Evolutionary conservation across 768 basidiomycete species (phyloP), one percentile per base, ranked within the genome.

Genomic region (Phylloporus arenicola): DNA sequence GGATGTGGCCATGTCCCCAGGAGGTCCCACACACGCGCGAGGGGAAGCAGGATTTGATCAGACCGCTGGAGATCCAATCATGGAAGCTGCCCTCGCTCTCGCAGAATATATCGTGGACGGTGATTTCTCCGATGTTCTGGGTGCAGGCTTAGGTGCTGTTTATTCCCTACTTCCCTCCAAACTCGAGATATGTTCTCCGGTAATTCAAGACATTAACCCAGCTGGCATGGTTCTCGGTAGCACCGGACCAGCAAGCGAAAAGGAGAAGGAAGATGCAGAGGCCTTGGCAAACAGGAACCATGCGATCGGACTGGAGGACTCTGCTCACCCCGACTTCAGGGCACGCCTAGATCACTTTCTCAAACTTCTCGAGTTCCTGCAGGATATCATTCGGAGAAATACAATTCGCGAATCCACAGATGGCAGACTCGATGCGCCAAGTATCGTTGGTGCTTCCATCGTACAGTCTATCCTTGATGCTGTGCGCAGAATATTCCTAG

Each of bases 111-210:
- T 97, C 45, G 78, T 96, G 16, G 91, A 95, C 61, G 91, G 93
- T n/a, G 95, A 97, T 68, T 95, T 96, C 65, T 91, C 92, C n/a
- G 93, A 97, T 56, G 95, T 98, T 11, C 80, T 98, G 41, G 92
- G 86, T 16, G 95, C 95, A 3, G 92, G 93, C 14, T 67, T 98
- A 11, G 86, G 92, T 4, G 95, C 95, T 0, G 88, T 95, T 2
- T 97, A 95, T 63, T 96, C 92, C 2, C 70, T 92, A 2, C 74
- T 98, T 11, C 95, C 95, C 0, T 82, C 83, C 17, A 96, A 96
- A 68, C 76, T 98, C 37, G 82, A 81, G 45, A 81, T 96, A 52
- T 76, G 74, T 45, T 70, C 78, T 6, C 73, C 74, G 3, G 58
- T 68, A 8, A 61, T 68, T 4, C 59, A 75, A 33, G 73, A 75